Evolutionary conservation across 306 rosid genomes (phyloP), one percentile per base, ranked within the genome.

Genomic region (Albizia julibrissin): DNA sequence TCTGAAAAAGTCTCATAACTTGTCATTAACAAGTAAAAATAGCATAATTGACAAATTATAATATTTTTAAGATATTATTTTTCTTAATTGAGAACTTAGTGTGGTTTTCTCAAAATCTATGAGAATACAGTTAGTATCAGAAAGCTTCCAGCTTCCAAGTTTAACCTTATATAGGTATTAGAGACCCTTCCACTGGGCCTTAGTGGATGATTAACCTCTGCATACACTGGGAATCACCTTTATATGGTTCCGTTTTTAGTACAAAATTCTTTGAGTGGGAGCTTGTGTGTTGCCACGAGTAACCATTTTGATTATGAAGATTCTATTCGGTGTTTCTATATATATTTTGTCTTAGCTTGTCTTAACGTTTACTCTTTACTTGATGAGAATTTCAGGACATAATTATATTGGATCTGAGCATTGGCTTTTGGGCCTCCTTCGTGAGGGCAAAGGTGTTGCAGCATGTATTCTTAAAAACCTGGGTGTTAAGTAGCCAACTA

Each of bases 331-430:
- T n/a, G 39, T 56, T 62, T 39, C 18, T 59, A 68, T 29, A 29
- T 29, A 0, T 5, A 71, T 71, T 44, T 72, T 40, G 31, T 71
- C 50, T 76, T n/a, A 64, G 74, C 68, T 73, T 66, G 44, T 54
- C 70, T 74, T 15, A 76, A 70, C 75, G 2, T 16, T 10, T 61
- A 73, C 66, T 13, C 70, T 40, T 62, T 69, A 52, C 70, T 26
- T 81, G 78, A 44, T 86, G 52, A 69, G 75, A 58, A 56, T 78
- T 82, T 70, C 86, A 95, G 99, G 99, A 58, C 99, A 95, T 80
- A 93, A 95, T 67, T 95, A 95, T 82, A 95, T 95, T 79, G 99
- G 98, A 78, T 95, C 99, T 2, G 99, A 95, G 89, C 99, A 95
- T 88, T 90, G 93, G 92, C 99, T 95, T 71, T 87, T 95, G 76